A percentile compares a stretch with the other conserved stretches of the same genome.
Conservation (phyloP, 768 basidiomycete genomes). For the Suillus brevipes region DNA sequence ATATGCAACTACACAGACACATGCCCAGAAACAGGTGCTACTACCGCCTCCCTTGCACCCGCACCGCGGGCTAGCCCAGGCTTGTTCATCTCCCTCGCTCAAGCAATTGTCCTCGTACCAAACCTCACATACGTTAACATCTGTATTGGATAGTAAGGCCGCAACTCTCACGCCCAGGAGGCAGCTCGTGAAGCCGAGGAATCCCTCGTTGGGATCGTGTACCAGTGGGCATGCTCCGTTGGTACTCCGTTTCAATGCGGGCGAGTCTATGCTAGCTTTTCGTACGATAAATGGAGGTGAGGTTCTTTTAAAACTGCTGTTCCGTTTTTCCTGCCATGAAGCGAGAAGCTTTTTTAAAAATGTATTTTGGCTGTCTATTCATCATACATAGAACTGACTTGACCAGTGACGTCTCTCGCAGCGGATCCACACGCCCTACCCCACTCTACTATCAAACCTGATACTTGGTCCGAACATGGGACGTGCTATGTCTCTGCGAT, state of each 20-base stretch:
- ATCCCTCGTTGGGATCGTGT: neutral
- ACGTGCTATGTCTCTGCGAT: slow-evolving; percentile 30
- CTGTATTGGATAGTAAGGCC: neutral
- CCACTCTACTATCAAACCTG: slow-evolving; percentile 5
- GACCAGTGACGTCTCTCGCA: neutral
- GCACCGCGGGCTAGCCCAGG: neutral
- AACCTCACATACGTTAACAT: neutral
- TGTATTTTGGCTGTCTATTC: neutral
- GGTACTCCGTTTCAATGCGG: neutral
- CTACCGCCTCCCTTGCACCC: neutral
- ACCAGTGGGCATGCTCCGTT: neutral
- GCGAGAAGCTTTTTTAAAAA: neutral
- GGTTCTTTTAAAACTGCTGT: neutral
- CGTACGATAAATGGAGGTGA: neutral
- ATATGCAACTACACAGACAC: neutral
- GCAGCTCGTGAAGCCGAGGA: neutral
- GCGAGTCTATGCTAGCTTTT: neutral
- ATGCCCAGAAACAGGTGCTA: neutral
- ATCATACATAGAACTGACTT: neutral
- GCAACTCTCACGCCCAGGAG: neutral
- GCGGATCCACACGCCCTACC: slow-evolving; percentile 8
- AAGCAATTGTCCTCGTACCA: neutral
- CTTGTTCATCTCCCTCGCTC: neutral
- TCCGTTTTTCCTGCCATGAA: neutral
- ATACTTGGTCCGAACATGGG: slow-evolving; percentile 19